These are phyloP conservation scores for Aspergillus kassunensis DNA, from an alignment of 495 filamentous ascomycete genomes.

Conservation along the genomic window DNA sequence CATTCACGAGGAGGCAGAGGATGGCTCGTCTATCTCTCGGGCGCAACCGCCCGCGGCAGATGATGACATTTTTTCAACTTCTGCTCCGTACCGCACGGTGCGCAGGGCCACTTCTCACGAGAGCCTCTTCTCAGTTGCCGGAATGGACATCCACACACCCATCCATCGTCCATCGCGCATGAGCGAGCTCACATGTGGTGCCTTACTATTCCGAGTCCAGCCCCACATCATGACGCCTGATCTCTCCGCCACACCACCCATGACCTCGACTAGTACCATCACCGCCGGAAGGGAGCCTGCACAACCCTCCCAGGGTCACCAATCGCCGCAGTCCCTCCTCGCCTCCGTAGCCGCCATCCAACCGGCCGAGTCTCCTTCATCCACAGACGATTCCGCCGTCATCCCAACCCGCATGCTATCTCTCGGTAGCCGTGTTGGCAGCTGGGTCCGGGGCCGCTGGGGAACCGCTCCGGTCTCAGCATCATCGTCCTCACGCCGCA, in stretches of 20 bases:
- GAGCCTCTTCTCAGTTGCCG: conserved; percentile 47
- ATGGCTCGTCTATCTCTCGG: conserved; percentile 21
- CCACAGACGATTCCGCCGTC: conserved; percentile 22
- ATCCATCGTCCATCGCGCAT: conserved; percentile 34
- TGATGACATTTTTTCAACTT: conserved; percentile 24
- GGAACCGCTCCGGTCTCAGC: conserved; percentile 39
- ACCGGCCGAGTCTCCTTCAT: conserved; percentile 1
- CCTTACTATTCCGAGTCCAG: conserved; percentile 26
- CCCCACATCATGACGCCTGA: conserved; percentile 36
- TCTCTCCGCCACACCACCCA: conserved; percentile 36
- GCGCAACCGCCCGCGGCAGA: conserved; percentile 7
- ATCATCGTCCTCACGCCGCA: conserved; percentile 17
- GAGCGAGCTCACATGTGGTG: conserved; percentile 27
- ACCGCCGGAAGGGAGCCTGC: conserved; percentile 32
- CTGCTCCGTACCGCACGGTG: conserved; percentile 23
- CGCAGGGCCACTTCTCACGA: conserved; percentile 47
- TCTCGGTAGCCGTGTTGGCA: conserved; percentile 45
- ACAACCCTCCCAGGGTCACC: conserved; percentile 16
- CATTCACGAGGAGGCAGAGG: conserved; percentile 44
- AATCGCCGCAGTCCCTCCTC: conserved; percentile 35
- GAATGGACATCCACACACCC: conserved; percentile 49
- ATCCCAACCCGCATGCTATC: conserved; percentile 27
- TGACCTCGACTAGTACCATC: conserved; percentile 43
- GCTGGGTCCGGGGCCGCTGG: conserved; percentile 56
- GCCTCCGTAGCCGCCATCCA: conserved; percentile 36